Conservation (phyloP, 495 filamentous ascomycete genomes). For the Stereocaulon alpinum region DNA sequence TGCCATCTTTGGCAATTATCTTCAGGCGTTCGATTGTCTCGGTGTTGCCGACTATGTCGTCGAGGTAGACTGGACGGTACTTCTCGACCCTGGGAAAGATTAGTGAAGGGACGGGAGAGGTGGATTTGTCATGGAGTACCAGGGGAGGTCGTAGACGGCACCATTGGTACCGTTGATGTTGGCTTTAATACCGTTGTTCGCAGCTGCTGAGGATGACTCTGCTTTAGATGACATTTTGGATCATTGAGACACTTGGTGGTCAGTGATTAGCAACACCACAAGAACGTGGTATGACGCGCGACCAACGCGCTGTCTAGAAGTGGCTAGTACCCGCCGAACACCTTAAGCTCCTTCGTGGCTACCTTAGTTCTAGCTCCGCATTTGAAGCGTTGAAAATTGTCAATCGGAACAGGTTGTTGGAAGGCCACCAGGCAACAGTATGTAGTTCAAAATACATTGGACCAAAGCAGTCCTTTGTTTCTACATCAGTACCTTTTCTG, state of each 20-base stretch:
- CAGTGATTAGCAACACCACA: background rate
- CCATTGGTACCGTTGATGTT: constrained; percentile 51
- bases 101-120: constrained; percentile 4
- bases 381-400: background rate
- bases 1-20: constrained; percentile 97
- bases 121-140: constrained; percentile 8
- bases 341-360: background rate
- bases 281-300: background rate
- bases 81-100: constrained; percentile 71
- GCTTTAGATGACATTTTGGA: constrained; percentile 1
- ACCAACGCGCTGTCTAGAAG: constrained; percentile 2
- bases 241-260: background rate
- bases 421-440: no score
- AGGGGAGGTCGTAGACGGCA: constrained; percentile 73
- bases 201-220: constrained; percentile 45
- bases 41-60: constrained; percentile 94
- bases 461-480: no score
- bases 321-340: constrained; percentile 1
- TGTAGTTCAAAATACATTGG: no score
- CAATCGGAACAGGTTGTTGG: background rate
- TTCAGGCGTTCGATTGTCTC: constrained; percentile 96
- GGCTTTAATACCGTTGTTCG: constrained; percentile 56
- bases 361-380: background rate
- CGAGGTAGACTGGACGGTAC: constrained; percentile 86
- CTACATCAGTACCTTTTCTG: no score